Evolutionary conservation across 495 filamentous ascomycete species (phyloP), one percentile per base, ranked within the genome.

Genomic region (Lepraria neglecta): DNA sequence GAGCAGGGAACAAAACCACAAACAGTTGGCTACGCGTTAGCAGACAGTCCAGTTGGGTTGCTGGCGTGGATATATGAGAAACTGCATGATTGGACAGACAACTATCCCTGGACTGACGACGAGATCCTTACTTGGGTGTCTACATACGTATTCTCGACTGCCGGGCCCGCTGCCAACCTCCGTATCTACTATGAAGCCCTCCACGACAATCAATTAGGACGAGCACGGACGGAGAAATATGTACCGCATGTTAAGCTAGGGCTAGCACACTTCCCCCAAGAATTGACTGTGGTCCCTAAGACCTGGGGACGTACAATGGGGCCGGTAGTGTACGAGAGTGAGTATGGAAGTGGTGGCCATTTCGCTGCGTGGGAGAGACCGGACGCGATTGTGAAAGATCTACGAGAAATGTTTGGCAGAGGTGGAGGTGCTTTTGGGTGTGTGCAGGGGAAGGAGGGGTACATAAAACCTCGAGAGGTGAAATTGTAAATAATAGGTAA

Each of bases 51-150:
- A 1, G 76, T 87, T 12, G 84, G 76, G 10, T 71, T 83, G 45
- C 69, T 88, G 19, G 77, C 84, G 0, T 88, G 85, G 85, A 82
- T 89, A 47, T 80, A 83, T 55, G 87, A 88, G 68, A 90, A 88
- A 64, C 76, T 88, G 31, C 80, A 85, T 67, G 79, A 83, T 60
- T 86, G 86, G 84, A 82, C 81, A 1, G 86, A 89, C 64, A 68
- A 62, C 1, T 87, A 87, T 64, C 76, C 80, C 9, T 88, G 86
- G 86, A 84, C 78, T 1, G 82, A 87, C 44, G 84, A 88, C 47
- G 81, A 88, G 68, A 74, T 87, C 28, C 72, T 87, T 31, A 87
- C 84, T 0, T 87, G 86, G 84, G 73, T 84, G 0, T 80, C 74
- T 24, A 81, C 88, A 55, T 87, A 87, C 67, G 76, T 72, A 72